A percentile compares a stretch with the other conserved stretches of the same genome.
These are phyloP conservation scores for Puccinia triticina DNA, from an alignment of 1,284 basidiomycete species.

Conservation along the genomic window DNA sequence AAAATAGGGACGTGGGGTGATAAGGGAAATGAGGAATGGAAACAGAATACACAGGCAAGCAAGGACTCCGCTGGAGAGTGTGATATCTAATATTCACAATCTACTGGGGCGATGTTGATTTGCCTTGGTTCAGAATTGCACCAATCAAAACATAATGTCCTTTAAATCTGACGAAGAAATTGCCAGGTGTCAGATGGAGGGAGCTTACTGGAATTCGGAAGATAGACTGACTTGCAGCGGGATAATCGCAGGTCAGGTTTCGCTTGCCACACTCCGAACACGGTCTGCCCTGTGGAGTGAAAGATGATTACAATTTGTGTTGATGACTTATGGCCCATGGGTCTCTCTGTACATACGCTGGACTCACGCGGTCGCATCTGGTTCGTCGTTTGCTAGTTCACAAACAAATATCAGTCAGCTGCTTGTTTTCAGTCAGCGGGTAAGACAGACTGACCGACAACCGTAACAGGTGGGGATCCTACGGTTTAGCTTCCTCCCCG, in stretches of 20 bases:
- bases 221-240: neutral
- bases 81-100: too few species aligned
- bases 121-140: too few species aligned
- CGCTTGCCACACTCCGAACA: conserved; percentile 39
- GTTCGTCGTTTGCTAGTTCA: conserved; percentile 6
- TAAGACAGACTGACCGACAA: conserved; percentile 37
- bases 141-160: too few species aligned
- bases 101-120: too few species aligned
- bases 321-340: too few species aligned
- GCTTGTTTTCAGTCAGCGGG: neutral
- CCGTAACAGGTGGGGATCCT: conserved; percentile 19
- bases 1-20: too few species aligned
- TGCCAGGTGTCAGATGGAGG: neutral
- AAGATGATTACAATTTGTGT: too few species aligned
- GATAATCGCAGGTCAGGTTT: conserved; percentile 29
- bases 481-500: conserved; percentile 15
- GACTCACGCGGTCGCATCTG: conserved; percentile 39
- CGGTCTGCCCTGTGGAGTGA: conserved; percentile 10
- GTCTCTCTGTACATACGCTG: too few species aligned
- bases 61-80: too few species aligned
- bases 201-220: conserved; percentile 27
- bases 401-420: neutral
- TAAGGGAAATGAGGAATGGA: too few species aligned
- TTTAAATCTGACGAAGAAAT: too few species aligned
- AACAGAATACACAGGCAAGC: too few species aligned